Percentiles rank a stretch among this genome's conserved stretches.
phyloP scores from a whole-genome alignment of 2,329 filamentous ascomycete genomes.

The Setomelanomma holmii region DNA sequence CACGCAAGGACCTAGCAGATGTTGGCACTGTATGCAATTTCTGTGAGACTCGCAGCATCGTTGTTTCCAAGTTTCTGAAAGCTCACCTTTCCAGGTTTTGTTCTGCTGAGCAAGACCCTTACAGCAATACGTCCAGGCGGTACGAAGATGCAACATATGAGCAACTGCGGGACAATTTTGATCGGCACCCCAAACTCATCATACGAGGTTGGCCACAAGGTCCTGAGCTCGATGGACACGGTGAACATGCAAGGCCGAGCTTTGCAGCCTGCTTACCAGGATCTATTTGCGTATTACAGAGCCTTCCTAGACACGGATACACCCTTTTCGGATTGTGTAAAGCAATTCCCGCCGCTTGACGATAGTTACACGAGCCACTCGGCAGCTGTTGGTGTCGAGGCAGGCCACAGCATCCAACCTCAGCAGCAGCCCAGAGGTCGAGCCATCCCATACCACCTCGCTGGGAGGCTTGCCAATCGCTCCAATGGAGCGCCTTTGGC shows the following conservation, averaged over 20 bases:
- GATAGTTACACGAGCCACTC: constrained; percentile 20
- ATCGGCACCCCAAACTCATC: constrained; percentile 13
- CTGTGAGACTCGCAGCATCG: too few species aligned
- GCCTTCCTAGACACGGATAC: constrained; percentile 17
- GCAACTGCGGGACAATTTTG: constrained; percentile 12
- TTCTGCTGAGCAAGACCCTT: too few species aligned
- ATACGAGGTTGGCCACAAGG: constrained; percentile 15
- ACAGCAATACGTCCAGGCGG: too few species aligned
- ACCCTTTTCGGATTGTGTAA: constrained; percentile 5
- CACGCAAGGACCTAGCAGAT: too few species aligned
- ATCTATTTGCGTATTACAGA: constrained; percentile 31
- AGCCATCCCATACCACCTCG: constrained; percentile 31
- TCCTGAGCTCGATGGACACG: constrained; percentile 9
- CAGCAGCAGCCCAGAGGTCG: constrained; percentile 27
- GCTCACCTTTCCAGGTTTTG: too few species aligned
- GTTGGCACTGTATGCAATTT: too few species aligned
- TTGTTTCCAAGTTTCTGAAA: too few species aligned
- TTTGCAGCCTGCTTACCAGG: constrained; percentile 12
- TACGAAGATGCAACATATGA: too few species aligned
- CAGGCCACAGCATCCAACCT: constrained; percentile 9
- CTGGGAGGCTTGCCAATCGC: constrained; percentile 35
- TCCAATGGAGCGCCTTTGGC: constrained; percentile 49
- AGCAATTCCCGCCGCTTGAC: constrained; percentile 8
- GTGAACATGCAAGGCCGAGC: constrained; percentile 8
- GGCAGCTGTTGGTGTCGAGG: not conserved